Conservation (phyloP, 306 rosid genomes). For the Corylus avellana region DNA sequence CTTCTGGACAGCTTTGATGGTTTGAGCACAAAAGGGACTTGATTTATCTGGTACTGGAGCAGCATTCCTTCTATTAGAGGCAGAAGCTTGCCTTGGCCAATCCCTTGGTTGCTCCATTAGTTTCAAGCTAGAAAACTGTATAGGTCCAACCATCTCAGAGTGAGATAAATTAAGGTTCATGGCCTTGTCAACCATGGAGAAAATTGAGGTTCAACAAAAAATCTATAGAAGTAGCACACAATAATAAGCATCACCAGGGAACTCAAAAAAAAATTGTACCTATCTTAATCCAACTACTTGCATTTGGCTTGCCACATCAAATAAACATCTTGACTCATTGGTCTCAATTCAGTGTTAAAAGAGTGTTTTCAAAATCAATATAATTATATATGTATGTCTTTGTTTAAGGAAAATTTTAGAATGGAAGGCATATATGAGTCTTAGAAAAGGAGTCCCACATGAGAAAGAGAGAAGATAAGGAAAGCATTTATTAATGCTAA, state of each 20-base stretch:
- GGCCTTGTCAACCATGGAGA: background rate
- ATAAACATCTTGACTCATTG: background rate
- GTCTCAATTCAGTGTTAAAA: background rate
- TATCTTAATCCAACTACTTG: background rate
- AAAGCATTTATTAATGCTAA: no score
- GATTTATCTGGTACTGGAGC: background rate
- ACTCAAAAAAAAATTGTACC: background rate
- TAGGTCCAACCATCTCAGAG: background rate
- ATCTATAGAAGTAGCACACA: background rate
- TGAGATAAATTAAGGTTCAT: background rate
- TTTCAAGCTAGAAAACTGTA: background rate
- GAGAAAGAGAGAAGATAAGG: no score
- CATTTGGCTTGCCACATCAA: background rate
- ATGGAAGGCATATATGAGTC: no score
- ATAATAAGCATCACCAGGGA: background rate
- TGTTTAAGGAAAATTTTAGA: no score
- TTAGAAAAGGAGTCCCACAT: no score
- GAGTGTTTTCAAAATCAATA: no score
- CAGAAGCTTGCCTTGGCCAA: background rate
- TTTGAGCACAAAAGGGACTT: background rate
- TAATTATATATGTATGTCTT: no score
- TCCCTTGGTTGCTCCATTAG: background rate
- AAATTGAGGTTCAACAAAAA: background rate
- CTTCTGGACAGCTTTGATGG: background rate
- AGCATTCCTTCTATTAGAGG: background rate